phyloP scores from a whole-genome alignment of 139 green algal genomes.

The Bryopsis sp. region DNA sequence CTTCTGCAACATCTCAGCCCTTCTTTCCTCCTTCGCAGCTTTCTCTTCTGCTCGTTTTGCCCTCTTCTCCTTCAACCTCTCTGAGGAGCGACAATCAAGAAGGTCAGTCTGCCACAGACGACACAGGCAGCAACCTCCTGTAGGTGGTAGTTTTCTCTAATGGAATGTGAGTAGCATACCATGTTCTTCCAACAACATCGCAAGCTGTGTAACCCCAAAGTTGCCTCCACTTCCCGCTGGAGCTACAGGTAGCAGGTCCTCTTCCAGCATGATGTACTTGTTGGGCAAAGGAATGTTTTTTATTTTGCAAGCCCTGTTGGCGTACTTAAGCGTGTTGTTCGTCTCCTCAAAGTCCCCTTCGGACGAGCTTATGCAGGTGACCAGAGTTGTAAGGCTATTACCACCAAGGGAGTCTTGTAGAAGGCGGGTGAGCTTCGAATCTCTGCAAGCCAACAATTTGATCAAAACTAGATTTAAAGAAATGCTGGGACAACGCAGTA shows the following conservation, averaged over 20 bases:
- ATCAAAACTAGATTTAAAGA: neutral
- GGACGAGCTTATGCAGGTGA: constrained; percentile 49
- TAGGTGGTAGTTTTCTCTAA: neutral
- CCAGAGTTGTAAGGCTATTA: constrained; percentile 53
- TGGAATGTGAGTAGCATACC: neutral
- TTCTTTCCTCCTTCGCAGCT: neutral
- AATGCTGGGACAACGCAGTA: neutral
- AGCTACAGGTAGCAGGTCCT: constrained; percentile 48
- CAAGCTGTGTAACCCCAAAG: constrained; percentile 6
- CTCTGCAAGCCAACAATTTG: constrained; percentile 16
- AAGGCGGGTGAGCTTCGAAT: constrained; percentile 60
- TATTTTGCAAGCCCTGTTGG: constrained; percentile 31
- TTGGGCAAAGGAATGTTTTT: constrained; percentile 21
- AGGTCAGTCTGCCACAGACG: neutral
- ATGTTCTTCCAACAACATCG: neutral
- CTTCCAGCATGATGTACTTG: constrained; percentile 34
- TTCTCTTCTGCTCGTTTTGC: neutral
- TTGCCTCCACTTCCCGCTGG: constrained; percentile 27
- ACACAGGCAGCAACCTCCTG: neutral
- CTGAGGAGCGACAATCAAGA: neutral
- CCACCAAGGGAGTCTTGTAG: constrained; percentile 64
- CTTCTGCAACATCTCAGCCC: neutral
- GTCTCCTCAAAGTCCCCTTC: constrained; percentile 66
- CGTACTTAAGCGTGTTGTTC: constrained; percentile 63
- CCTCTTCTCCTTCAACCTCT: neutral